A percentile compares a stretch with the other conserved stretches of the same genome.
Evolutionary conservation across 2,329 filamentous ascomycete genomes (phyloP).

Genomic region (Scytalidium sp.): DNA sequence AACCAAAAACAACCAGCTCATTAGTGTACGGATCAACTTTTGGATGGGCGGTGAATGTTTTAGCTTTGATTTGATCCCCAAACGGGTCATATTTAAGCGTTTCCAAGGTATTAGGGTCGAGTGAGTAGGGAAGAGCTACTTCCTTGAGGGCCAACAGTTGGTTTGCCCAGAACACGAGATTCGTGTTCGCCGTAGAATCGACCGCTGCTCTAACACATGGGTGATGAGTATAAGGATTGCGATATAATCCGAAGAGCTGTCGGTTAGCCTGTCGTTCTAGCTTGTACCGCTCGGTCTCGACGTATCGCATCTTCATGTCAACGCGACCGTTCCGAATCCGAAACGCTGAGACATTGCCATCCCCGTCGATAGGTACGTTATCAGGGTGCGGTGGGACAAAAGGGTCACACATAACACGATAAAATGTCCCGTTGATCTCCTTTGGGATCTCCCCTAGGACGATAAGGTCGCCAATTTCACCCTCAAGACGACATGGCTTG

Average conservation of each 20-base stretch:
- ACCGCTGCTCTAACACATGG: slow-evolving; percentile 51
- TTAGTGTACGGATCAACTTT: slow-evolving; percentile 43
- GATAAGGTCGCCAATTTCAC: neutral
- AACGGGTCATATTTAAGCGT: slow-evolving; percentile 43
- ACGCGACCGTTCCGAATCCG: slow-evolving; percentile 19
- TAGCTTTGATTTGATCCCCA: slow-evolving; percentile 41
- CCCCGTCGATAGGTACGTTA: no score
- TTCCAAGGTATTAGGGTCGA: slow-evolving; percentile 41
- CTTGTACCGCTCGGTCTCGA: slow-evolving; percentile 20
- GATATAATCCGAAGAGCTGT: slow-evolving; percentile 48
- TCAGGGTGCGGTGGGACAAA: slow-evolving; percentile 16
- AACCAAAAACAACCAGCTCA: slow-evolving; percentile 49
- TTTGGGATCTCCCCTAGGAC: slow-evolving; percentile 7
- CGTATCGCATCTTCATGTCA: slow-evolving; percentile 21
- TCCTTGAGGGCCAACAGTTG: slow-evolving; percentile 50
- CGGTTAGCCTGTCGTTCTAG: slow-evolving; percentile 11
- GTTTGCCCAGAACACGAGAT: slow-evolving; percentile 53
- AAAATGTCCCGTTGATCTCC: slow-evolving; percentile 40
- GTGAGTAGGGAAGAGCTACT: slow-evolving; percentile 46
- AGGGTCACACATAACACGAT: slow-evolving; percentile 33
- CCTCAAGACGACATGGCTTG: neutral
- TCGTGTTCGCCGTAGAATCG: slow-evolving; percentile 54
- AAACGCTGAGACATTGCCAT: slow-evolving; percentile 23
- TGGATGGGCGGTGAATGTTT: slow-evolving; percentile 47
- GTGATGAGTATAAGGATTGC: slow-evolving; percentile 53